Evolutionary conservation across 2,329 filamentous ascomycete genomes (phyloP).

Genomic region (Pseudogymnoascus sp.): DNA sequence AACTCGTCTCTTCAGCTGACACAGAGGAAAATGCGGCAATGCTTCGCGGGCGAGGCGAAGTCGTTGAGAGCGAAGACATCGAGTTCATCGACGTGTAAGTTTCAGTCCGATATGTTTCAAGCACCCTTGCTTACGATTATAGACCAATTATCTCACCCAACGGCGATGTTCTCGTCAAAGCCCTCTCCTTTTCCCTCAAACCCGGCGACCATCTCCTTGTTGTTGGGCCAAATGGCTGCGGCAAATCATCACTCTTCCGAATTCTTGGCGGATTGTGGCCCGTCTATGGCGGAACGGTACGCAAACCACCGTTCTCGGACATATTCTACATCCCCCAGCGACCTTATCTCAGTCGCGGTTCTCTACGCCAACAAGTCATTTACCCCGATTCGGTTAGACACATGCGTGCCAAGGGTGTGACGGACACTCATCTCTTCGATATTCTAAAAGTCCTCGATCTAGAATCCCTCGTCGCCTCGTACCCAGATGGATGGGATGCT

Average conservation of each 20-base stretch:
- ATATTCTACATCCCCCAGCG: conserved; percentile 98
- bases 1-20: conserved; percentile 80
- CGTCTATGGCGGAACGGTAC: conserved; percentile 88
- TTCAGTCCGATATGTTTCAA: neutral
- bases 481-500: conserved; percentile 76
- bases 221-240: conserved; percentile 93
- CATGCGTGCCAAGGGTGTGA: conserved; percentile 78
- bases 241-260: conserved; percentile 91
- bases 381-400: conserved; percentile 86
- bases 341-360: conserved; percentile 85
- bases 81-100: conserved; percentile 73
- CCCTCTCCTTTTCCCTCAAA: conserved; percentile 78
- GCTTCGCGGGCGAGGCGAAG: conserved; percentile 70
- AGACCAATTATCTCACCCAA: conserved; percentile 92
- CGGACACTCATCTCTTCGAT: conserved; percentile 69
- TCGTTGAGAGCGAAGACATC: conserved; percentile 77
- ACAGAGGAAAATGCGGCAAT: conserved; percentile 77
- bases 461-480: conserved; percentile 70
- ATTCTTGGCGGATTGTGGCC: conserved; percentile 96
- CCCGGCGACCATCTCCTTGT: conserved; percentile 84
- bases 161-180: conserved; percentile 81
- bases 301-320: conserved; percentile 83
- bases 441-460: conserved; percentile 78
- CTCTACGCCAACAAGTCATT: conserved; percentile 91
- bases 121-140: conserved; percentile 17